Base-by-base conservation (phyloP, 2,329 filamentous ascomycete species). In the Pseudogymnoascus pannorum region DNA sequence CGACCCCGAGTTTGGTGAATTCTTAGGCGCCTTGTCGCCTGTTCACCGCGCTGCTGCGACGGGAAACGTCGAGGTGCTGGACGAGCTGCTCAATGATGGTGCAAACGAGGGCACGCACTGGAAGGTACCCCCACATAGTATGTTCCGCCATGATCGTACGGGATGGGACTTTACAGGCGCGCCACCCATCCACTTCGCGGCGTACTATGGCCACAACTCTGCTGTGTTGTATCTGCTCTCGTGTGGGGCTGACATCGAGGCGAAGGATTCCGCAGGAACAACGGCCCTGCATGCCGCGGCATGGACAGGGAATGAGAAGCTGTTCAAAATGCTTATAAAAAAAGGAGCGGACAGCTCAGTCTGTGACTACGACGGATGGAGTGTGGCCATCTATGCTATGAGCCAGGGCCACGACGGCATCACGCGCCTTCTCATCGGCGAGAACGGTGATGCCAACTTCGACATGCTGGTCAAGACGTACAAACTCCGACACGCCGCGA, bases 351-450 rank as follows among this genome's bases (percentile, higher is more conserved):
- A 51, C n/a, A 51, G 24, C n/a, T 51, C 44, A 51, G 44, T 31
- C 2, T 51, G 44, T 12, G 44, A 51, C n/a, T 51, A 51, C n/a
- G 44, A 51, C n/a, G 44, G 44, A 2, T 51, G 44, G 44, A 51
- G 44, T n/a, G 44, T 51, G n/a, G 44, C 44, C n/a, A 51, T 51
- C 24, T 51, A 51, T 8, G 44, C 44, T 5, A 51, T 51, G 44
- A 51, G 44, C 24, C 44, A 51, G n/a, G 44, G 44, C 24, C 44
- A 51, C 44, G 44, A 51, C 24, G 44, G 44, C 24, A 51, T 51
- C 44, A 18, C 44, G n/a, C 44, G 44, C 44, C 44, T 51, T 2
- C 44, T 51, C 24, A 4, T 51, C 24, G 44, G 44, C 4, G 44
- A 31, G n/a, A n/a, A 4, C n/a, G 44, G n/a, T 12, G 44, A 51